Evolutionary conservation across 345 rosid genomes (phyloP), one percentile per base, ranked within the genome.

Genomic region (Citrus medica): DNA sequence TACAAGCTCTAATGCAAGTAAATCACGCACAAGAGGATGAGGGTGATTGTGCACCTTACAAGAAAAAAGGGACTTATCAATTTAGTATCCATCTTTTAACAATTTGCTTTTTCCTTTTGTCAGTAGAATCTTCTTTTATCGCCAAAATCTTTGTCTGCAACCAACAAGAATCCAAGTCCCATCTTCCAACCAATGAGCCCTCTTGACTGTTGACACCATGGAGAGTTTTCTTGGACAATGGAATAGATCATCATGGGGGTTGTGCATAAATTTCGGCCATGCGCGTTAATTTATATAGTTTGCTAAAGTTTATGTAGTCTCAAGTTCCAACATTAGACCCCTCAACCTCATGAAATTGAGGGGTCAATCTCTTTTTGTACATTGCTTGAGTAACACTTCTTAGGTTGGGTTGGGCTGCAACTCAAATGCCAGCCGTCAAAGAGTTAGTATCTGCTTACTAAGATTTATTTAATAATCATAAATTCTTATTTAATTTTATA

Each of bases 41-140:
- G 2, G 30, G 30, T 12, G 21, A 64, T 22, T 62, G 27, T 48
- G 70, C 62, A 48, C 51, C 71, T 75, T 22, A 64, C 78, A 64
- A 64, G 40, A 75, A 75, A 75, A 28, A 75, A 75, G 14, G 32
- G 25, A 6, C 24, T 30, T 22, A 64, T 30, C 33, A 22, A 51
- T 64, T 48, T 14, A 64, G 78, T 48, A 75, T 75, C 70, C 38
- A 75, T 28, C 71, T 64, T 75, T 63, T 75, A 2, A 2, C 25
- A 21, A 8, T 46, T 10, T 19, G 62, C 16, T 7, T 64, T 64
- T 30, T 14, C 7, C n/a, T 64, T 63, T 48, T 30, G 10, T 46
- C 61, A 30, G 13, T 4, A 21, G 78, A 63, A 46, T 75, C 69
- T 46, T 12, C 40, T 46, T 27, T 61, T 17, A 16, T 70, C 2